Evolutionary conservation across 148 eudicot genomes (phyloP), one percentile per base, ranked within the genome.

Genomic region (Tetragonia tetragonoides): DNA sequence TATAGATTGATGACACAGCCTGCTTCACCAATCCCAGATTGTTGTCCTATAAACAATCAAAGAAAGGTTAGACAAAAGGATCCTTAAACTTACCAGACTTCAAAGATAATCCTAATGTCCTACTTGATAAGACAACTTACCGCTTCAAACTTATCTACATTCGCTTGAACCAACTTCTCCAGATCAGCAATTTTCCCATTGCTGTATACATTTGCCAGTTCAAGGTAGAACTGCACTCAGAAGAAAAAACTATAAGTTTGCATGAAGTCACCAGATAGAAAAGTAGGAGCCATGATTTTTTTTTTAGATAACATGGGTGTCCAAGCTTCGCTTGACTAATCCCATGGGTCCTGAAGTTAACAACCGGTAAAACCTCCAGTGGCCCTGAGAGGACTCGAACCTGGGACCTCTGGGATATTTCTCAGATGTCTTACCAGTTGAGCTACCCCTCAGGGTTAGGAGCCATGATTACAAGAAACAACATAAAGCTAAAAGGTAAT

Each of bases 21-120:
- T 93, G 98, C 85, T 87, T 91, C 82, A 87, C 94, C 83, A 93
- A 81, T 73, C 98, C 95, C 79, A 91, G 82, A 85, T 93, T 93
- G 78, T 82, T 90, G 80, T 91, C 98, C 98, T 93, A 41, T 76
- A 81, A 73, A 69, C 8, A 20, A 59, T 37, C 57, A 14, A 7
- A 51, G 53, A 54, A 42, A 44, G 47, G 73, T 73, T 66, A 73
- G 59, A 69, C 71, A 59, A 57, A 10, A 38, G 41, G 11, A 10
- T 46, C 11, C 11, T 54, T 20, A 76, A 28, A 28, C 34, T 28
- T 28, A 66, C 39, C 77, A 37, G 37, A 63, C 37, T 39, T 6
- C 14, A 64, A 78, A 70, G 70, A 47, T 23, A 15, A 28, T 20
- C 46, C 15, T 20, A 17, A 17, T 5, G 37, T 61, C 49, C 54